A percentile compares a stretch with the other conserved stretches of the same genome.
These are phyloP conservation scores for Aspergillus incahuasiensis DNA, from an alignment of 495 filamentous ascomycete species.

Conservation along the genomic window DNA sequence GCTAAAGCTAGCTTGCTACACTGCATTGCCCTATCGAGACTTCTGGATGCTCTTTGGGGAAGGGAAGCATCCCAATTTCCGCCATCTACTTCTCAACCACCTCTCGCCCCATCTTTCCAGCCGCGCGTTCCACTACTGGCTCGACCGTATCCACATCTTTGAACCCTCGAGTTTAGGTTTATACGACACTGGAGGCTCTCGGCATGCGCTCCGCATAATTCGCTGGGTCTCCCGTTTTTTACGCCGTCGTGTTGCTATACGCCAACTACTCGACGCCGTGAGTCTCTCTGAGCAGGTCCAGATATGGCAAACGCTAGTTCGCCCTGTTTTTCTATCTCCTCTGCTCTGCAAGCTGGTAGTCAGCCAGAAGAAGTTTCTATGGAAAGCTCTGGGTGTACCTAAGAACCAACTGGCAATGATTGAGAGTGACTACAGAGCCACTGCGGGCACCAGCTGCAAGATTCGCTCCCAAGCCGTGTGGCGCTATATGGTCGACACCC, in stretches of 20 bases:
- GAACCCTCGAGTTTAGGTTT: not conserved
- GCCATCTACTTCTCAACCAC: not conserved
- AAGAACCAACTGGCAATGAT: not conserved
- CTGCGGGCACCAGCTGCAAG: not conserved
- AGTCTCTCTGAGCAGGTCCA: not conserved
- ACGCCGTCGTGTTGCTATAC: not conserved
- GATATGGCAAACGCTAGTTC: not conserved
- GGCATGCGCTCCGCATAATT: not conserved
- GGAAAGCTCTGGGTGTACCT: not conserved
- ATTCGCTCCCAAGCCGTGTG: not conserved
- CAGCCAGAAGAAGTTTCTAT: not conserved
- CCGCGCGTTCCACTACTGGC: not conserved
- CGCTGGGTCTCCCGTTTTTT: not conserved
- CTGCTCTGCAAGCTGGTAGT: not conserved
- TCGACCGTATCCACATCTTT: not conserved
- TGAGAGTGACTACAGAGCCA: not conserved
- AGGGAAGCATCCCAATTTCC: not conserved
- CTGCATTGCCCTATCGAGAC: not conserved
- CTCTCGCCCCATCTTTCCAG: not conserved
- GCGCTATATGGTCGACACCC: not conserved
- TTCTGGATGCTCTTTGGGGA: not conserved
- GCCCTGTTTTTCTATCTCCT: not conserved
- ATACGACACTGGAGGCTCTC: not conserved
- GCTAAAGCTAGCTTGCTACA: not conserved
- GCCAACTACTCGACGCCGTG: not conserved